Percentiles rank a stretch among this genome's conserved stretches.
Evolutionary conservation across 2,329 filamentous ascomycete genomes (phyloP).

Genomic region (Ophiostoma perfectum): DNA sequence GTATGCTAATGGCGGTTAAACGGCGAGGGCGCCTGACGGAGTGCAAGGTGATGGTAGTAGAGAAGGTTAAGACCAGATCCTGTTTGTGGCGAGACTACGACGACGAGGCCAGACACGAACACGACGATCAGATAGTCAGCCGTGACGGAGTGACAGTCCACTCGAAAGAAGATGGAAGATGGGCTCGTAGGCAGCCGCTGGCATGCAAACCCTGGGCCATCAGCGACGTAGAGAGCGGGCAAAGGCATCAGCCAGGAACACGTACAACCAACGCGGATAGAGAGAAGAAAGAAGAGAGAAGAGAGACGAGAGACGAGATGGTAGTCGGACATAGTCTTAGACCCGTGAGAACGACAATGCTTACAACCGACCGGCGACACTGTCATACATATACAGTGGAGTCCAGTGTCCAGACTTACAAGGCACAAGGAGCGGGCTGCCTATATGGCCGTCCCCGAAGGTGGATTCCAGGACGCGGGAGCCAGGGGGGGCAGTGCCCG

Average conservation of each 20-base stretch:
- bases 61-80: neutral
- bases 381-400: neutral
- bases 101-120: neutral
- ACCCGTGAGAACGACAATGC: too few relatives aligned
- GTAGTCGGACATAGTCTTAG: neutral
- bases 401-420: neutral
- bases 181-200: neutral
- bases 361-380: neutral
- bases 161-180: too few relatives aligned
- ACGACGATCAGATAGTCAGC: neutral
- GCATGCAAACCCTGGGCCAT: neutral
- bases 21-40: neutral
- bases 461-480: neutral
- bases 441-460: neutral
- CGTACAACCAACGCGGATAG: neutral
- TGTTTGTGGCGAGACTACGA: neutral
- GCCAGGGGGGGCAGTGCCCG: neutral
- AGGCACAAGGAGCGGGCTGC: conserved; percentile 1
- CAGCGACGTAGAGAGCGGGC: neutral
- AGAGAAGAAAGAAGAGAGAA: too few relatives aligned
- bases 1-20: neutral
- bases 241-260: neutral
- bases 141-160: neutral
- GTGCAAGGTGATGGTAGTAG: neutral
- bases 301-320: neutral